phyloP scores from a whole-genome alignment of 306 rosid species.

The Carpinus viminea region DNA sequence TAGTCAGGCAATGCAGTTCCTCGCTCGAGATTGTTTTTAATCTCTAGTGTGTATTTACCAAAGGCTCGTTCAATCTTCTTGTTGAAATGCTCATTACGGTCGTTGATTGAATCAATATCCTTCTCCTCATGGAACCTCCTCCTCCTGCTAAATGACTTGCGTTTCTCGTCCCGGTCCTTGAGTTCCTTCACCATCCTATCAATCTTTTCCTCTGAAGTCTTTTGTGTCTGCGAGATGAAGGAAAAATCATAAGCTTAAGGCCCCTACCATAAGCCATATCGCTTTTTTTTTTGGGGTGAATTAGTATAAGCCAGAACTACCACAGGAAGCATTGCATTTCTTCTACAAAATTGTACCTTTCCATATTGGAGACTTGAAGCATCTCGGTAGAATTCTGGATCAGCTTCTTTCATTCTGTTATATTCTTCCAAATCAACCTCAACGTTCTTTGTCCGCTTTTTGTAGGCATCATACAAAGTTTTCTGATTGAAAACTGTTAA shows the following conservation, averaged over 20 bases:
- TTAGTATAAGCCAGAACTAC: slow-evolving; percentile 1
- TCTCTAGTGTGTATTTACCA: slow-evolving; percentile 95
- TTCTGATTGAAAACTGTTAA: slow-evolving; percentile 89
- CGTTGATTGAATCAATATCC: slow-evolving; percentile 95
- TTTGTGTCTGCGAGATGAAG: slow-evolving; percentile 60
- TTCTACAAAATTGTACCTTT: slow-evolving; percentile 54
- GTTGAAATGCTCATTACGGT: slow-evolving; percentile 97
- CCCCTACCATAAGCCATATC: background rate
- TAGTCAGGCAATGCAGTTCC: slow-evolving; percentile 97
- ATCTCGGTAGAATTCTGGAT: slow-evolving; percentile 98
- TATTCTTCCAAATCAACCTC: slow-evolving; percentile 76
- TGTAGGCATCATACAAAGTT: slow-evolving; percentile 82
- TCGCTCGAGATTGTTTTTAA: slow-evolving; percentile 96
- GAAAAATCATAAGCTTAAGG: slow-evolving; percentile 10
- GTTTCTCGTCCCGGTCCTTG: slow-evolving; percentile 78
- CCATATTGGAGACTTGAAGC: slow-evolving; percentile 97
- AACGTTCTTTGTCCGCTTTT: slow-evolving; percentile 78
- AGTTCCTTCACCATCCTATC: slow-evolving; percentile 96
- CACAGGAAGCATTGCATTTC: slow-evolving; percentile 2
- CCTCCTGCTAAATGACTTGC: slow-evolving; percentile 81
- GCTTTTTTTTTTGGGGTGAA: no score
- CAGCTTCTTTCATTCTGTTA: slow-evolving; percentile 91
- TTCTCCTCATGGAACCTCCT: slow-evolving; percentile 89
- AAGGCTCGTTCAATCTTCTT: slow-evolving; percentile 98
- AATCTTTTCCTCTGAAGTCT: slow-evolving; percentile 78